Conservation (phyloP, 306 rosid genomes). For the Aeschynomene evenia region DNA sequence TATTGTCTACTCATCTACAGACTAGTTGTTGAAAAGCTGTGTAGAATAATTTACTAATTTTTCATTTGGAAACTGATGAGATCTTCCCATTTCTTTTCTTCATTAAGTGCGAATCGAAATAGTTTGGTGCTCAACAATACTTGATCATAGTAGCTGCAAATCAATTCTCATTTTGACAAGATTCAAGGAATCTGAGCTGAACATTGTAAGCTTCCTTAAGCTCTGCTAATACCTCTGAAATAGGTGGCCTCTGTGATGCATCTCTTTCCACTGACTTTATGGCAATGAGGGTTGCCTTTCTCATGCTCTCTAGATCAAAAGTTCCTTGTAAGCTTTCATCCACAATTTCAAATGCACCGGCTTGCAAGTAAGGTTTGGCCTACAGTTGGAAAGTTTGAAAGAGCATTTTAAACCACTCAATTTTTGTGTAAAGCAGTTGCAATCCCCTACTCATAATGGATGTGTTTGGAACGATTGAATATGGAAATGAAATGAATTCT, state of each 20-base stretch:
- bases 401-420: too few relatives aligned
- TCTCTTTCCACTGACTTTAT: conserved; percentile 76
- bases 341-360: conserved; percentile 79
- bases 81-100: neutral
- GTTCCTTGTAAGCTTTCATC: conserved; percentile 63
- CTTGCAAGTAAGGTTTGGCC: conserved; percentile 96
- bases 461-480: too few relatives aligned
- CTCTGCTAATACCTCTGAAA: conserved; percentile 68
- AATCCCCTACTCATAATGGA: too few relatives aligned
- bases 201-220: conserved; percentile 65
- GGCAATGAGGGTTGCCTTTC: conserved; percentile 64
- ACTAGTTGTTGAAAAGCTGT: conserved; percentile 8
- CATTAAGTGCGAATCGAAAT: neutral
- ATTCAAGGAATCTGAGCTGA: conserved; percentile 68
- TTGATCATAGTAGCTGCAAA: neutral
- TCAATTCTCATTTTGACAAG: conserved; percentile 39
- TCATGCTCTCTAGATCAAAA: conserved; percentile 73
- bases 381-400: conserved; percentile 30
- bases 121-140: neutral
- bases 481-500: too few relatives aligned
- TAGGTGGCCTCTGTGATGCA: conserved; percentile 84
- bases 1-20: conserved; percentile 5
- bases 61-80: neutral
- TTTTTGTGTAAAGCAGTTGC: too few relatives aligned
- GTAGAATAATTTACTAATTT: conserved; percentile 20